Evolutionary conservation across 495 filamentous ascomycete species (phyloP), one percentile per base, ranked within the genome.

Genomic region (Daldinia bambusicola): DNA sequence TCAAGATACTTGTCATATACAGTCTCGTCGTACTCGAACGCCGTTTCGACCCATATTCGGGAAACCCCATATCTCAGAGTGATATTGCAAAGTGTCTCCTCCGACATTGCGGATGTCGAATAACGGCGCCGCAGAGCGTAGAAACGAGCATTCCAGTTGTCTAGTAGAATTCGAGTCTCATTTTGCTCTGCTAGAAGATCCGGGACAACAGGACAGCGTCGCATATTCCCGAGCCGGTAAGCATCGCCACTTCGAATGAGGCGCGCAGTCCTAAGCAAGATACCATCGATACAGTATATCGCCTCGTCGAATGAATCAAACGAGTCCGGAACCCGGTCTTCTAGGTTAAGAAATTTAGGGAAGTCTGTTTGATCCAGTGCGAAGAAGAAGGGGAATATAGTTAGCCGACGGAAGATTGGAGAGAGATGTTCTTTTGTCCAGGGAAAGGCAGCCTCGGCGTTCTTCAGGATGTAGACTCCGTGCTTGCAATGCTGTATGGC

Each of bases 401-500:
- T 82, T 37, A 83, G 69, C 0, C 80, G 75, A 2, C 80, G 80
- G 45, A 82, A 81, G 55, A 83, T 80, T 55, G 81, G 81, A 7
- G 82, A 79, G 4, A 83, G 69, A 60, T 82, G 74, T 50, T 82
- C 64, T 62, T 78, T 80, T 45, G 80, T 73, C 79, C 79, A 79
- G 7, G 74, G 69, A 31, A 61, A 75, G 6, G 62, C 41, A 38
- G 48, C 52, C 31, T 74, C 69, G 2, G 65, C 56, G 18, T 80
- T 79, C 43, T 80, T 64, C 48, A 78, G 70, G 41, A 74, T 80
- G 45, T 75, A 66, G 12, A 82, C 81, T 18, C 80, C 80, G 62
- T 82, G 81, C 14, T 80, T 75, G 34, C 81, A 75, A 37, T 83
- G 81, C 26, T 79, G 67, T 41, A 80, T 77, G 0, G 84, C 84